Percentiles rank a stretch among this genome's conserved stretches.
Conservation (phyloP, 768 basidiomycete genomes). For the Hortiboletus campestris region DNA sequence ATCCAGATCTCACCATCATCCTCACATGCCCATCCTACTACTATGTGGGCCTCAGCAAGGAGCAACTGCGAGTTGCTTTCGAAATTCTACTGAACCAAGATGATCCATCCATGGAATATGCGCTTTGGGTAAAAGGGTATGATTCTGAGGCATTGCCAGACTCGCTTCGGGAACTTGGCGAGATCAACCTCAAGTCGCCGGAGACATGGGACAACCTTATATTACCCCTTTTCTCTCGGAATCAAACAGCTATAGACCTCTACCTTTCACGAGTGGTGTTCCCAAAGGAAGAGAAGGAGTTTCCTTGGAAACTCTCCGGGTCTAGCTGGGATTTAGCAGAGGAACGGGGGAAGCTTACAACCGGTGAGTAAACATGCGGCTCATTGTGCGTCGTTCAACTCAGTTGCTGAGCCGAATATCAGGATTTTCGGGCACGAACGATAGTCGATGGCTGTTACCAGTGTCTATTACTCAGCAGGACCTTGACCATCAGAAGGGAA, state of each 20-base stretch:
- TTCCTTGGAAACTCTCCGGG: slow-evolving; percentile 25
- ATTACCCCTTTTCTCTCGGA: neutral
- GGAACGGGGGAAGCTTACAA: slow-evolving; percentile 8
- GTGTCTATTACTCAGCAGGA: neutral
- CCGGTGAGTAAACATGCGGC: neutral
- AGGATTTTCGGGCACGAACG: slow-evolving; percentile 42
- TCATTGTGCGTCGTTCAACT: neutral
- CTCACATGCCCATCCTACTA: neutral
- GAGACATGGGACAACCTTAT: slow-evolving; percentile 3
- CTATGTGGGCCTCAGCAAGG: slow-evolving; percentile 13
- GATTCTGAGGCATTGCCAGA: neutral
- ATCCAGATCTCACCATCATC: slow-evolving; percentile 30
- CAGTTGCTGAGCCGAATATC: neutral
- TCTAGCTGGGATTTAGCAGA: slow-evolving; percentile 38
- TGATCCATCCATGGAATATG: slow-evolving; percentile 1
- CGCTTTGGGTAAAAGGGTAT: neutral
- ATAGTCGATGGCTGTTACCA: slow-evolving; percentile 36
- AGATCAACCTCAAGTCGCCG: slow-evolving; percentile 2
- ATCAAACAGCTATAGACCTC: neutral
- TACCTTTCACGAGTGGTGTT: slow-evolving; percentile 27
- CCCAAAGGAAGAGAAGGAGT: slow-evolving; percentile 33
- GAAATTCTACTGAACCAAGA: slow-evolving; percentile 1
- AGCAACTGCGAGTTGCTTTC: neutral
- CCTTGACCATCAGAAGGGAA: too few species aligned
- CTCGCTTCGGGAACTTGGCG: neutral